These are phyloP conservation scores for Colletotrichum sp. DNA, from an alignment of 2,329 filamentous ascomycete species.

Conservation along the genomic window DNA sequence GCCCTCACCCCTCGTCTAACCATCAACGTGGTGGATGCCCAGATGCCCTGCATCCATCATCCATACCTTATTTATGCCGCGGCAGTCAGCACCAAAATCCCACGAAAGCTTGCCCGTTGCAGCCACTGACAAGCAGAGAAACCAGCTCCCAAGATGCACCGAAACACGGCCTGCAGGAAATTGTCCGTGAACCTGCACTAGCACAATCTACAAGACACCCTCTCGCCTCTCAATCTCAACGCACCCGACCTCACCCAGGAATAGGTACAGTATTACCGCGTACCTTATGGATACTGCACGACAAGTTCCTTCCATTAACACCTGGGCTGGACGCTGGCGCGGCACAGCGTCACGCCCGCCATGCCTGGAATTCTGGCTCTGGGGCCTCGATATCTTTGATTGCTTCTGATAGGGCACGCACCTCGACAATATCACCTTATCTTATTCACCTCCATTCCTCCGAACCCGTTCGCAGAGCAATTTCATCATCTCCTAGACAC, in stretches of 20 bases:
- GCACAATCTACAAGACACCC: slow-evolving; percentile 11
- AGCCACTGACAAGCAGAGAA: neutral
- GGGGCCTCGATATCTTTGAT: neutral
- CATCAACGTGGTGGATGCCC: neutral
- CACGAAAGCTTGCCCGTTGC: neutral
- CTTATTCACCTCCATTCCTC: slow-evolving; percentile 5
- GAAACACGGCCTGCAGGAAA: slow-evolving; percentile 13
- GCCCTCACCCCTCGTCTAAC: neutral
- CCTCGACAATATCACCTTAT: neutral
- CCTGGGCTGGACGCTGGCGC: neutral
- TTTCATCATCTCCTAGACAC: neutral
- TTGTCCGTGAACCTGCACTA: slow-evolving; percentile 15
- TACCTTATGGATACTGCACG: neutral
- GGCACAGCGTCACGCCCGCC: neutral
- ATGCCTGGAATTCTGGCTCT: neutral
- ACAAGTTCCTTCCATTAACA: neutral
- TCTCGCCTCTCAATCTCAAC: neutral
- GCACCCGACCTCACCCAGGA: neutral
- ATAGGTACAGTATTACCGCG: neutral
- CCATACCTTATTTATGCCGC: neutral
- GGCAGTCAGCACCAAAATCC: neutral
- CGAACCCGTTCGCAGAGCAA: neutral
- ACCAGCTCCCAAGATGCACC: neutral
- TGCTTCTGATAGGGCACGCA: neutral
- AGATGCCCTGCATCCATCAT: neutral